phyloP scores from a whole-genome alignment of 768 basidiomycete genomes.

The Termitomyces sp. region DNA sequence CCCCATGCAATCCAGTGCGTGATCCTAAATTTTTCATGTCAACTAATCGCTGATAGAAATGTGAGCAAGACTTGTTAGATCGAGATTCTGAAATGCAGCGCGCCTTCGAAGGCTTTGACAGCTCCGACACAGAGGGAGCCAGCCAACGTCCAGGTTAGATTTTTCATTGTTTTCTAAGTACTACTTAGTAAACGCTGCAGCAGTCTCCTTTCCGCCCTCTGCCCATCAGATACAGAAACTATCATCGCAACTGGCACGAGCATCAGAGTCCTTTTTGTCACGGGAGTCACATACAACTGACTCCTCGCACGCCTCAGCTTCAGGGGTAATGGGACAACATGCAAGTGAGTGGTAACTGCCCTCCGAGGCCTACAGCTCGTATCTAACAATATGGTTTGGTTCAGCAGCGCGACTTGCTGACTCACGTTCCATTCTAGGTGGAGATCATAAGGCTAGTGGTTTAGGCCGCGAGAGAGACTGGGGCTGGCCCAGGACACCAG shows the following conservation, averaged over 20 bases:
- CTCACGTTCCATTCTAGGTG: not conserved
- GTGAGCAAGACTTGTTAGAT: conserved; percentile 56
- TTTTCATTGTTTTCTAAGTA: not conserved
- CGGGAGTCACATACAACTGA: not conserved
- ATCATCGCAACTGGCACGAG: not conserved
- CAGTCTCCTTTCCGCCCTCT: not conserved
- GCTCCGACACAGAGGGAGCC: conserved; percentile 38
- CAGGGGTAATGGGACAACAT: not conserved
- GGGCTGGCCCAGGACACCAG: conserved; percentile 29
- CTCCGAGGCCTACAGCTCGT: not conserved
- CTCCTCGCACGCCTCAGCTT: not conserved
- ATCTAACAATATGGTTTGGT: not conserved
- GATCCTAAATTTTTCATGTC: not conserved
- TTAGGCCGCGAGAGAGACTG: conserved; percentile 40
- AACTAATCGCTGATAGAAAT: conserved; percentile 10
- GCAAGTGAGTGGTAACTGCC: not conserved
- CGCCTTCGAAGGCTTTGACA: conserved; percentile 52
- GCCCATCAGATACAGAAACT: not conserved
- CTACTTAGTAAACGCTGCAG: not conserved
- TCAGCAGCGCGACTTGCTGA: conserved; percentile 16
- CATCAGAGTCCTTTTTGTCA: not conserved
- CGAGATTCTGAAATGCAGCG: conserved; percentile 72
- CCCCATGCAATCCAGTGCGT: conserved; percentile 53
- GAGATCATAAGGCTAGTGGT: conserved; percentile 13
- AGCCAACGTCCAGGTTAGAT: conserved; percentile 16